Percentiles rank a stretch among this genome's conserved stretches.
These are phyloP conservation scores for Sporodiniella umbellata DNA, from an alignment of 371 early-diverging fungal genomes.

Conservation along the genomic window DNA sequence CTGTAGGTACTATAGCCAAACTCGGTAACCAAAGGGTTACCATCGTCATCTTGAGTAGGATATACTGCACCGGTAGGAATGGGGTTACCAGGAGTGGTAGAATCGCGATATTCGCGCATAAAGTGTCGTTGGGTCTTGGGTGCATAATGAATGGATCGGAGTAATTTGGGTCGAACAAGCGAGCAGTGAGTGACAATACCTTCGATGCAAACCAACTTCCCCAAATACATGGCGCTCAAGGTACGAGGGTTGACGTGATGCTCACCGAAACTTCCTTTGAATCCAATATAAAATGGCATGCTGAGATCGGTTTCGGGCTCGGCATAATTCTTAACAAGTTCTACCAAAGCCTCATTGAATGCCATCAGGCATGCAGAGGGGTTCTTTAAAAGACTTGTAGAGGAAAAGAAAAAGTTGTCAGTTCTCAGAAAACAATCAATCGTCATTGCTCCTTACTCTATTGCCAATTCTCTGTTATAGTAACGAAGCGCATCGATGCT, in stretches of 20 bases:
- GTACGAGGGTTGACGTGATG: slow-evolving; percentile 90
- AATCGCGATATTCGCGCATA: slow-evolving; percentile 90
- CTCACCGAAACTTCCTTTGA: slow-evolving; percentile 94
- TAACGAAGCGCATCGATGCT: slow-evolving; percentile 87
- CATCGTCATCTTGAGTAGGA: slow-evolving; percentile 91
- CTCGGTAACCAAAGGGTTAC: slow-evolving; percentile 90
- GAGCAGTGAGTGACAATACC: slow-evolving; percentile 99
- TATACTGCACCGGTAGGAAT: slow-evolving; percentile 74
- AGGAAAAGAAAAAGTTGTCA: neutral
- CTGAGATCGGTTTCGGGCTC: slow-evolving; percentile 23
- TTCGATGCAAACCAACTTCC: slow-evolving; percentile 93
- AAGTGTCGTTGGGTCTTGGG: slow-evolving; percentile 82
- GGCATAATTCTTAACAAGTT: slow-evolving; percentile 37
- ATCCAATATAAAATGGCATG: slow-evolving; percentile 73
- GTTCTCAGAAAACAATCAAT: neutral
- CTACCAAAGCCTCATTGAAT: slow-evolving; percentile 77
- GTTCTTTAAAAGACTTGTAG: slow-evolving; percentile 61
- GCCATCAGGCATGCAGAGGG: slow-evolving; percentile 86
- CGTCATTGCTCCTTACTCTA: slow-evolving; percentile 46
- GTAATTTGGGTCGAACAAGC: slow-evolving; percentile 96
- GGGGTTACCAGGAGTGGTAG: slow-evolving; percentile 51
- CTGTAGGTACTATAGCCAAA: slow-evolving; percentile 94
- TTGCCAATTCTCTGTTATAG: slow-evolving; percentile 63
- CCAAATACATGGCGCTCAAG: slow-evolving; percentile 80
- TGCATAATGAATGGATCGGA: slow-evolving; percentile 93